Evolutionary conservation across 2,329 filamentous ascomycete species (phyloP), one percentile per base, ranked within the genome.

Genomic region (Gyromitra esculenta): DNA sequence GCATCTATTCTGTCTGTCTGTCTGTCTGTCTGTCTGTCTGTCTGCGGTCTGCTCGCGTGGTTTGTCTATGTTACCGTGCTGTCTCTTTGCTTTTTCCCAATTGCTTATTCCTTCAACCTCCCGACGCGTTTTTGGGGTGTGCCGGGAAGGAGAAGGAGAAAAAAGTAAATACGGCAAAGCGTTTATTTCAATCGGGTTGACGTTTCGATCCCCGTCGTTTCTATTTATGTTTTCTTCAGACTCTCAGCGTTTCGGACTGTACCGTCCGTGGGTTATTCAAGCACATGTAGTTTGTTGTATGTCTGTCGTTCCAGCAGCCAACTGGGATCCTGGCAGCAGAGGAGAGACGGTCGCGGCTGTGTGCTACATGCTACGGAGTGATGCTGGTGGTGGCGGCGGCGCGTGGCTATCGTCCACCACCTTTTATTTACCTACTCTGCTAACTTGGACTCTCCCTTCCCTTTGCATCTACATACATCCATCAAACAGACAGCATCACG

Each of bases 381-480:
- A 11, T 37, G 45, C 15, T 54, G 63, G 63, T 31, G 63, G 45
- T 45, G 62, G 62, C 62, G 63, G 45, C 63, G 63, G 59, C 48
- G 60, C 60, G 63, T 66, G 48, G 68, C 15, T 63, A 66, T 54
- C 43, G 8, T 52, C 48, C 4, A 2, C 41, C 18, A 35, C 35
- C 13, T 1, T 18, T 71, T 71, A 39, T 57, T 48, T 65, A 50
- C 57, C 18, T 72, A 41, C 60, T 54, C 35, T 31, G 31, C 37
- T 25, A 41, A 73, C 70, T 54, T 25, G 25, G 25, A 31, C 25
- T 31, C 57, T 59, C 56, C 57, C 37, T 45, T 64, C 72, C 66
- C 35, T 50, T n/a, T 65, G 50, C 60, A 56, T 65, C 65, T 43
- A 68, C 45, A 56, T 21, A 59, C 48, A 15, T 15, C 15, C 43